Evolutionary conservation across 2,329 filamentous ascomycete genomes (phyloP), one percentile per base, ranked within the genome.

Genomic region (Paraconiothyrium brasiliense): DNA sequence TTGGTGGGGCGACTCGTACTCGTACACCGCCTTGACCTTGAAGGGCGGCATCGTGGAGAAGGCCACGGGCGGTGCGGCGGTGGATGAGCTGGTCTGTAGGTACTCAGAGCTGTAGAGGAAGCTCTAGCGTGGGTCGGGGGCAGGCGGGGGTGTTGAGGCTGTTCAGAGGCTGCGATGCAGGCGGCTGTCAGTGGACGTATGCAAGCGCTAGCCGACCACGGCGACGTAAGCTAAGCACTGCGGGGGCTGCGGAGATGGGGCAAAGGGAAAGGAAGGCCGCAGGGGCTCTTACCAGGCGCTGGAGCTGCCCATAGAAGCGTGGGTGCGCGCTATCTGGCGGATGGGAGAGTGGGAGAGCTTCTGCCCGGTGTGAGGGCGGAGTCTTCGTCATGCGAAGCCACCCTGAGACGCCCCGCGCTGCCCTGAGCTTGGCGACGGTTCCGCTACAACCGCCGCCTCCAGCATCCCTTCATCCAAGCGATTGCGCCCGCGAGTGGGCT

Each of bases 21-120:
- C 94, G 84, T 91, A 99, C 76, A 98, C 82, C 71, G 95, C 93
- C 86, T 94, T 97, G 84, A 99, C 95, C 82, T 92, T 96, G 85
- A 97, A 97, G 54, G 55, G 39, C 50, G 65, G 65, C 76, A 78
- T 78, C 64, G 68, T 56, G 68, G 50, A 54, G 61, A 57, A 60
- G 57, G 50, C 46, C 30, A 27, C 47, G 52, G 54, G 22, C 20
- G 50, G 55, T 30, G 57, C 55, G 49, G 57, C 46, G 49, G 39
- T 44, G 56, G 64, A 50, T 35, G 48, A 44, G 52, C 20, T n/a
- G 54, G 16, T 32, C 30, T 37, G 8, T n/a, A 30, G 41, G 51
- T 58, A 39, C 49, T 55, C 59, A 56, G 54, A 34, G 58, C 48
- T n/a, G 27, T 10, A n/a, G 30, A 46, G 34, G 49, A 39, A 32